These are phyloP conservation scores for Coprinopsis cinerea DNA, from an alignment of 768 basidiomycete species.

Conservation along the genomic window DNA sequence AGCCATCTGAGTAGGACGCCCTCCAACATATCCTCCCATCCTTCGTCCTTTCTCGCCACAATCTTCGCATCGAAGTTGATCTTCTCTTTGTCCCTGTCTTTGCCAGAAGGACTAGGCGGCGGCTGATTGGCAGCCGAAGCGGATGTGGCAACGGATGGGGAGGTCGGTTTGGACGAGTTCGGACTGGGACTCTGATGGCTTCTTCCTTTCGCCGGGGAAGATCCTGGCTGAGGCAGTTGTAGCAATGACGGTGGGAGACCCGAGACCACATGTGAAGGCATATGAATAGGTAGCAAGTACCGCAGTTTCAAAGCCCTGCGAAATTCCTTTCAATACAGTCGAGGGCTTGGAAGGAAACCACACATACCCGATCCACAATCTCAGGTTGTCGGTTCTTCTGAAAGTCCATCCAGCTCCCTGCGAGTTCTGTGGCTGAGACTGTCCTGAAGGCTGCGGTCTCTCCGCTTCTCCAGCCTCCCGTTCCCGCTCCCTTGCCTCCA, in stretches of 20 bases:
- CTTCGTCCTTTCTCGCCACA: conserved; percentile 67
- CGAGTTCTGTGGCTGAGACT: conserved; percentile 23
- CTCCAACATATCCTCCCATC: conserved; percentile 82
- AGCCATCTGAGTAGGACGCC: conserved; percentile 59
- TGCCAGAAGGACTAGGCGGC: neutral
- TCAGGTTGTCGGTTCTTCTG: conserved; percentile 77
- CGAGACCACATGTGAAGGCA: conserved; percentile 34
- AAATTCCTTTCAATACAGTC: conserved; percentile 1
- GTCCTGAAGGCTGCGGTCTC: conserved; percentile 33
- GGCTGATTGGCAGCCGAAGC: neutral
- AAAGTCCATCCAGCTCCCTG: conserved; percentile 67
- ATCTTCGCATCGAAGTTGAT: conserved; percentile 62
- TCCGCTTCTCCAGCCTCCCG: conserved; percentile 22
- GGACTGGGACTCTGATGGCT: conserved; percentile 18
- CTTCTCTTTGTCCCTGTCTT: neutral
- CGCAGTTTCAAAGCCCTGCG: conserved; percentile 74
- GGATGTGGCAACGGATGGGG: conserved; percentile 17
- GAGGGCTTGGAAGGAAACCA: neutral
- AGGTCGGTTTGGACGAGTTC: conserved; percentile 24
- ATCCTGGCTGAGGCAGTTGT: conserved; percentile 19
- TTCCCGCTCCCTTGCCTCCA: conserved; percentile 45
- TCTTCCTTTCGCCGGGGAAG: conserved; percentile 9
- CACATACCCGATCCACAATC: conserved; percentile 79
- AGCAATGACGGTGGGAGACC: conserved; percentile 13
- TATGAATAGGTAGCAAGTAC: conserved; percentile 66